phyloP scores from a whole-genome alignment of 2,329 filamentous ascomycete species.

The Fusarium buxicola region DNA sequence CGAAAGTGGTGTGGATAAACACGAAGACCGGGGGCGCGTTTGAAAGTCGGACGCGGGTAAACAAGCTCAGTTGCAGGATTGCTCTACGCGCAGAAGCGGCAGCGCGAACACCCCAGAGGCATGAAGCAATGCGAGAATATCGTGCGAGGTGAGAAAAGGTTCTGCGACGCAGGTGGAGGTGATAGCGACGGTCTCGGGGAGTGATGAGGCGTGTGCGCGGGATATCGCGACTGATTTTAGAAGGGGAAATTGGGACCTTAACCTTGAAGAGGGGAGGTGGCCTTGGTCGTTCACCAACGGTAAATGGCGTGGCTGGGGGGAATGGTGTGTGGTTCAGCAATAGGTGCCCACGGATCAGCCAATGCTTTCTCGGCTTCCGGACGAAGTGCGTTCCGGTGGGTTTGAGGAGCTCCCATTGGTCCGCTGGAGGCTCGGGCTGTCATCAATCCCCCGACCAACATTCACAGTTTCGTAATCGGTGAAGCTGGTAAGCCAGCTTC shows the following conservation, averaged over 20 bases:
- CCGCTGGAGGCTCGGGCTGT: background rate
- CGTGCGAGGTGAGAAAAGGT: conserved; percentile 36
- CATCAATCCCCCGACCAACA: conserved; percentile 26
- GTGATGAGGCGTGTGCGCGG: conserved; percentile 40
- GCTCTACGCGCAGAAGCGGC: conserved; percentile 47
- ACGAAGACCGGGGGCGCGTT: conserved; percentile 48
- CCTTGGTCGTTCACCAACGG: conserved; percentile 46
- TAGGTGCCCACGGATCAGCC: background rate
- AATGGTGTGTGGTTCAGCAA: conserved; percentile 28
- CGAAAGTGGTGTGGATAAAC: conserved; percentile 48
- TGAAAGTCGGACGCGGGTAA: conserved; percentile 42
- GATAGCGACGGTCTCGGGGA: conserved; percentile 41
- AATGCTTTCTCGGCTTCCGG: background rate
- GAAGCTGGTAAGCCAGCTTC: no score
- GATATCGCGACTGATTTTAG: conserved; percentile 45
- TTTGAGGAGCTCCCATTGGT: background rate
- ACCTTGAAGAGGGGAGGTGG: conserved; percentile 43
- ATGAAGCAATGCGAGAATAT: conserved; percentile 44
- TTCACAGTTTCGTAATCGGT: background rate
- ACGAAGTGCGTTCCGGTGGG: background rate
- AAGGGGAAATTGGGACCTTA: conserved; percentile 47
- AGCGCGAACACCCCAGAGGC: conserved; percentile 48
- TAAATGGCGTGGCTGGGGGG: conserved; percentile 56
- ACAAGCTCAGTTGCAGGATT: conserved; percentile 50
- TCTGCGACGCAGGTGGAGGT: conserved; percentile 43